Conservation (phyloP, 257 asterid species). For the Leonotis leonurus region DNA sequence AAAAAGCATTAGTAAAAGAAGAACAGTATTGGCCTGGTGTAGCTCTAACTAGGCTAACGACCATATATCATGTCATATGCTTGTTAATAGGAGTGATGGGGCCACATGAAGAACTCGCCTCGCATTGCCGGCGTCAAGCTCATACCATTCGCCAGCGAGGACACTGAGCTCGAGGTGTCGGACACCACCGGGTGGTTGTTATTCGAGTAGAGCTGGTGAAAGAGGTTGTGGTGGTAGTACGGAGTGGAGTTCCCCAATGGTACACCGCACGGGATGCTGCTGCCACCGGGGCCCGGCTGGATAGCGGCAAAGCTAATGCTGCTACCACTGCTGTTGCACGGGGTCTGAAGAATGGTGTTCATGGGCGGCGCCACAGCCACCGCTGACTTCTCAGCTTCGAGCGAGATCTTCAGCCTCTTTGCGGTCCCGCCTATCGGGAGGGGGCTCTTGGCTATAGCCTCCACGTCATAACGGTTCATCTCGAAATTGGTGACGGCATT, state of each 20-base stretch:
- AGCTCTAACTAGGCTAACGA: conserved; percentile 11
- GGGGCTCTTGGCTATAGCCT: conserved; percentile 69
- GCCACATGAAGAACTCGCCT: conserved; percentile 74
- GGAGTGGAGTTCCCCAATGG: conserved; percentile 43
- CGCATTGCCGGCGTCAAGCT: conserved; percentile 37
- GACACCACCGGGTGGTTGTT: conserved; percentile 19
- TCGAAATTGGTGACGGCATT: conserved; percentile 90
- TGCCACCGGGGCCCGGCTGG: too few relatives aligned
- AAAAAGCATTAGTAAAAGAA: conserved; percentile 27
- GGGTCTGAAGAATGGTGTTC: conserved; percentile 28
- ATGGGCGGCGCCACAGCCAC: not conserved
- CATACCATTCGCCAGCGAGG: conserved; percentile 33
- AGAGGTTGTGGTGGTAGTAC: conserved; percentile 41
- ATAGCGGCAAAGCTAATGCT: conserved; percentile 52
- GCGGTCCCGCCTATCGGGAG: conserved; percentile 88
- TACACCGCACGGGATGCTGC: conserved; percentile 48
- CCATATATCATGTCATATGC: not conserved
- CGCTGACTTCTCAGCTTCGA: conserved; percentile 37
- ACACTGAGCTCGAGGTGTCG: conserved; percentile 17
- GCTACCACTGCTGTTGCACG: conserved; percentile 28
- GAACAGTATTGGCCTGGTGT: conserved; percentile 16
- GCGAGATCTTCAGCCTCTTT: conserved; percentile 63
- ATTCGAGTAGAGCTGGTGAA: conserved; percentile 44
- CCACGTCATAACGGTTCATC: conserved; percentile 83
- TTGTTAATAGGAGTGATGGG: conserved; percentile 63